A percentile compares a stretch with the other conserved stretches of the same genome.
These are phyloP conservation scores for Linderniella brevidens DNA, from an alignment of 257 asterid species.

Conservation along the genomic window DNA sequence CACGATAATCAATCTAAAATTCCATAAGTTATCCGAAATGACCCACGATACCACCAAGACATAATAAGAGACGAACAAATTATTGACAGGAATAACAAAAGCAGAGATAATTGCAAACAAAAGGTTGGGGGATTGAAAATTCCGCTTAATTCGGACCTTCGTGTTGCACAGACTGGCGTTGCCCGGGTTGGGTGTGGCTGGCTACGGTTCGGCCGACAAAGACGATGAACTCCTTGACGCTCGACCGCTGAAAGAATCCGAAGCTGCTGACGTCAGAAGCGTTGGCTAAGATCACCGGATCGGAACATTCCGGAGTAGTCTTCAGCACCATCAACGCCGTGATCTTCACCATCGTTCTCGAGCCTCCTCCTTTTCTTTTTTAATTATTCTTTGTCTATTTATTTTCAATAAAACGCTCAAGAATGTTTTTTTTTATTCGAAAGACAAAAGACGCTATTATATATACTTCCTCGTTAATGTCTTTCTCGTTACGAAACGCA, in stretches of 20 bases:
- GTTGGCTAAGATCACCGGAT: constrained; percentile 62
- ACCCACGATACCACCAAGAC: no score
- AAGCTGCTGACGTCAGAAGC: constrained; percentile 63
- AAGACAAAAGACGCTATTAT: no score
- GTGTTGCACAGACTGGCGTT: constrained; percentile 83
- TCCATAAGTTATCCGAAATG: no score
- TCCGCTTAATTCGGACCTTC: constrained; percentile 26
- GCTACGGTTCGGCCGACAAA: constrained; percentile 85
- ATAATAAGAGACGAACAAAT: no score
- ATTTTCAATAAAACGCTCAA: no score
- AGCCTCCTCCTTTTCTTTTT: neutral
- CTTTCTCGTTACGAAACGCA: no score
- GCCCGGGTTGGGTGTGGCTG: constrained; percentile 56
- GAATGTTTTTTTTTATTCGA: no score
- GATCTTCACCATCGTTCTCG: constrained; percentile 54
- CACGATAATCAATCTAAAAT: no score
- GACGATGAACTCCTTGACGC: constrained; percentile 61
- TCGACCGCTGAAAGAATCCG: constrained; percentile 74
- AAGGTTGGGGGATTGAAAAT: no score
- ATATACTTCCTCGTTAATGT: no score
- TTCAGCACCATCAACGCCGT: constrained; percentile 82
- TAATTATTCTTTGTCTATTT: no score
- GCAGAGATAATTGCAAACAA: neutral
- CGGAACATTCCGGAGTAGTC: constrained; percentile 41
- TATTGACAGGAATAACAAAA: neutral